Conservation (phyloP, 176 grass and related monocot species). For the Thalia dealbata region DNA sequence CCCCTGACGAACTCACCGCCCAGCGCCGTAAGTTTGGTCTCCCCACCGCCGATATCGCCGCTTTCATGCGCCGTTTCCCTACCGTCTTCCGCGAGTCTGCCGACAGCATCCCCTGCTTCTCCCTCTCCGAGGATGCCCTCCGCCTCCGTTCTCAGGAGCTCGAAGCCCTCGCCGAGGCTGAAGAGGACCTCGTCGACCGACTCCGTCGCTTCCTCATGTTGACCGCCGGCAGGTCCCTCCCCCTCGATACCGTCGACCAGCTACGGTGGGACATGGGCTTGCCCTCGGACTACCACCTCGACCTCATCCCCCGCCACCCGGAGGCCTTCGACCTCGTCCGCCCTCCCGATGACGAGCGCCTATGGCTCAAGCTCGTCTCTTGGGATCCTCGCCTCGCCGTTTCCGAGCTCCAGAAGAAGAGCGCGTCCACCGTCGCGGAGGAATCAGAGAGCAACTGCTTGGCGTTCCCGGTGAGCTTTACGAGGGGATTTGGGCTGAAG, state of each 20-base stretch:
- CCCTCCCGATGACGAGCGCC: constrained; percentile 48
- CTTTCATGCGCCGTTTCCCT: constrained; percentile 39
- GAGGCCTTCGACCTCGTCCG: constrained; percentile 40
- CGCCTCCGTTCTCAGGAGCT: constrained; percentile 37
- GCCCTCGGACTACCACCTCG: constrained; percentile 39
- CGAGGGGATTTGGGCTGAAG: constrained; percentile 45
- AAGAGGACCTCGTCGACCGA: constrained; percentile 38
- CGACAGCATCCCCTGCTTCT: constrained; percentile 7
- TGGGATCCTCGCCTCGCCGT: constrained; percentile 53
- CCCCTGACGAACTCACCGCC: constrained; percentile 23
- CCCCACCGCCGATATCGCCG: constrained; percentile 2
- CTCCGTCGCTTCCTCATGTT: constrained; percentile 66
- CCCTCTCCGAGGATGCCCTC: constrained; percentile 37
- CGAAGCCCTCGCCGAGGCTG: constrained; percentile 24
- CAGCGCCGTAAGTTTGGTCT: constrained; percentile 19
- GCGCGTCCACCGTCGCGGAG: not conserved
- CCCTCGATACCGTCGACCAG: constrained; percentile 63
- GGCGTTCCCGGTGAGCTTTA: constrained; percentile 64
- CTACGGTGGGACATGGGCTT: constrained; percentile 76
- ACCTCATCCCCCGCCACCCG: constrained; percentile 38
- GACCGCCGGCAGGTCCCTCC: constrained; percentile 33
- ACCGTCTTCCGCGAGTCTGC: constrained; percentile 36
- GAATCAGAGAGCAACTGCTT: constrained; percentile 25
- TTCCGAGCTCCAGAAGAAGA: constrained; percentile 57
- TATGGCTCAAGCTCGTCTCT: constrained; percentile 64